Evolutionary conservation across 768 basidiomycete species (phyloP), one percentile per base, ranked within the genome.

Genomic region (Leucocoprinus leucothites): DNA sequence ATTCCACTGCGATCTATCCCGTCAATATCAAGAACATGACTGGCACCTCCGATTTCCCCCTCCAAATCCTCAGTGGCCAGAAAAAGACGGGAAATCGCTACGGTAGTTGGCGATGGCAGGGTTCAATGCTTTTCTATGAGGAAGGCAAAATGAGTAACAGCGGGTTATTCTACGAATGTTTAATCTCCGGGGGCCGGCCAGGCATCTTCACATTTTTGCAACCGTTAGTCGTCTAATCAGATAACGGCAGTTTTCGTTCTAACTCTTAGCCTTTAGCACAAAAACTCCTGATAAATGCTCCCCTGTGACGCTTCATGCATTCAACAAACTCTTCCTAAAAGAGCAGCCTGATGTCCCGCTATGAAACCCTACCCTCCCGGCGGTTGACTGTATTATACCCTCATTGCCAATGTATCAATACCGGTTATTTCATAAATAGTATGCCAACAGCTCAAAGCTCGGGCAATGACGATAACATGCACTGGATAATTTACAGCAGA

Each of bases 1-100:
- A 87, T 64, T 79, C 80, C 50, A 75, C 81, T 0, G 71, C 78
- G 14, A 80, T 86, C 50, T 73, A 76, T 53, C 75, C 76, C 48
- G 78, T 85, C 42, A 81, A 79, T 58, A 71, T 82, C 35, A 63
- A 77, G 36, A 86, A 86, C 58, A 70, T 74, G 7, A 84, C 82
- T 5, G 59, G 63, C 26, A 65, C 68, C 9, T 65, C 74, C 14
- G 67, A 71, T 1, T 68, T 75, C 46, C 80, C 81, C 8, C 68
- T 83, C 50, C 82, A 82, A 63, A 63, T 86, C 35, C 65, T 74
- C 7, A 60, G 78, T 21, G 76, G 72, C 19, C 68, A 62, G 35
- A 72, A 74, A 58, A 63, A 53, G 21, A 66, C 65, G 24, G 74
- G 76, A 24, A 64, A 80, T n/a, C 60, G 60, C n/a, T 69, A 70